phyloP scores from a whole-genome alignment of 1,139 yeast genomes.

The Candida sp. region DNA sequence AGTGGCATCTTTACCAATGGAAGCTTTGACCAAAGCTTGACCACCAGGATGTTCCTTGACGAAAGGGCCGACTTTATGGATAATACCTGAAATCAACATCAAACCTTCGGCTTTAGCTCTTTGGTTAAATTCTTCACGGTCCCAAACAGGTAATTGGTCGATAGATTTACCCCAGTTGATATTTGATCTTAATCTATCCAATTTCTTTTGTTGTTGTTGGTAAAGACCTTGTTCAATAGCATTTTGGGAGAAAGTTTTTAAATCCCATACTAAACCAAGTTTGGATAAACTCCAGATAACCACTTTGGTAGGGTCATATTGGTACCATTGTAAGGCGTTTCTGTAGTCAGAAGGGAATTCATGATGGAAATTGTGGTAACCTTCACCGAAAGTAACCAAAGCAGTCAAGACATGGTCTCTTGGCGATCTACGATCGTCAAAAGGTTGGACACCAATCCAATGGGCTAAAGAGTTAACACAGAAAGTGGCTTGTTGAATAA shows the following conservation, averaged over 20 bases:
- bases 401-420: slow-evolving; percentile 96
- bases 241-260: slow-evolving; percentile 90
- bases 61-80: slow-evolving; percentile 84
- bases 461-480: slow-evolving; percentile 98
- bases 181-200: slow-evolving; percentile 72
- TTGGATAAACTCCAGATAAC: slow-evolving; percentile 68
- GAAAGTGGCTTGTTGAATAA: slow-evolving; percentile 97
- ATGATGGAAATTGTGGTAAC: slow-evolving; percentile 99
- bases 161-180: slow-evolving; percentile 94
- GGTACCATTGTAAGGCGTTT: slow-evolving; percentile 98
- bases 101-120: slow-evolving; percentile 57
- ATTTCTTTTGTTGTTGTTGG: slow-evolving; percentile 96
- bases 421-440: slow-evolving; percentile 97
- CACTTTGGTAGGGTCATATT: slow-evolving; percentile 95
- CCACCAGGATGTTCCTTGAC: slow-evolving; percentile 99
- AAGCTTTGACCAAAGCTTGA: slow-evolving; percentile 77
- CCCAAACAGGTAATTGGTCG: slow-evolving; percentile 86
- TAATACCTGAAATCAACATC: slow-evolving; percentile 88
- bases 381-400: slow-evolving; percentile 95
- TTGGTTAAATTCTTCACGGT: slow-evolving; percentile 74
- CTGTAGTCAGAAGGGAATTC: slow-evolving; percentile 99
- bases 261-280: slow-evolving; percentile 84
- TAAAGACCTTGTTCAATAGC: slow-evolving; percentile 95
- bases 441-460: slow-evolving; percentile 98
- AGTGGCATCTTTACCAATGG: slow-evolving; percentile 95